Percentiles rank a stretch among this genome's conserved stretches.
phyloP scores from a whole-genome alignment of 805 yeast genomes.

The Yueomyces sinensis region DNA sequence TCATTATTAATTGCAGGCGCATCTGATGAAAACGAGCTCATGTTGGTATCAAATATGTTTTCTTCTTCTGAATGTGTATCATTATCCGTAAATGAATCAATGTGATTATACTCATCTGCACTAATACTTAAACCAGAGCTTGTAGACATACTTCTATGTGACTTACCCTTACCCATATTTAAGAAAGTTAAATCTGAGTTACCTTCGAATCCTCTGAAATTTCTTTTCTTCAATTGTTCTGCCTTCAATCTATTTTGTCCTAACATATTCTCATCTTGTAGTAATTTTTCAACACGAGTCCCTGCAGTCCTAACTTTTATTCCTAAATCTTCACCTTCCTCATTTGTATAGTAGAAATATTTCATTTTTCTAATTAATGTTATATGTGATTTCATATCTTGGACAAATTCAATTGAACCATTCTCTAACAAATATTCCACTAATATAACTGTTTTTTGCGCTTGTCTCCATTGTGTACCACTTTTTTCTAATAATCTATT shows the following conservation, averaged over 20 bases:
- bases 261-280: too few relatives aligned
- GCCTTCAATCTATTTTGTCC: too few relatives aligned
- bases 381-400: constrained; percentile 78
- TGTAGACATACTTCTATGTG: too few relatives aligned
- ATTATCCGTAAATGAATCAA: constrained; percentile 34
- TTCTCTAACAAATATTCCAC: constrained; percentile 83
- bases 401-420: constrained; percentile 90
- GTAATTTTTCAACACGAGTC: too few relatives aligned
- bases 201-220: too few relatives aligned
- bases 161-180: too few relatives aligned
- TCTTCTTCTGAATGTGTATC: constrained; percentile 22
- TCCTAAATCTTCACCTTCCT: constrained; percentile 92
- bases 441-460: constrained; percentile 84
- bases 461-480: constrained; percentile 96
- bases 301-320: constrained; percentile 85
- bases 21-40: neutral
- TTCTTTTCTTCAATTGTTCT: too few relatives aligned
- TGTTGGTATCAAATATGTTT: neutral
- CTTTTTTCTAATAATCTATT: constrained; percentile 91
- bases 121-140: constrained; percentile 24
- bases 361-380: constrained; percentile 77
- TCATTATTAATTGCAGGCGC: neutral
- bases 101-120: too few relatives aligned
- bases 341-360: constrained; percentile 85
- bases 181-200: too few relatives aligned